A percentile compares a stretch with the other conserved stretches of the same genome.
Conservation (phyloP, 768 basidiomycete species). For the Sutorius australiensis region DNA sequence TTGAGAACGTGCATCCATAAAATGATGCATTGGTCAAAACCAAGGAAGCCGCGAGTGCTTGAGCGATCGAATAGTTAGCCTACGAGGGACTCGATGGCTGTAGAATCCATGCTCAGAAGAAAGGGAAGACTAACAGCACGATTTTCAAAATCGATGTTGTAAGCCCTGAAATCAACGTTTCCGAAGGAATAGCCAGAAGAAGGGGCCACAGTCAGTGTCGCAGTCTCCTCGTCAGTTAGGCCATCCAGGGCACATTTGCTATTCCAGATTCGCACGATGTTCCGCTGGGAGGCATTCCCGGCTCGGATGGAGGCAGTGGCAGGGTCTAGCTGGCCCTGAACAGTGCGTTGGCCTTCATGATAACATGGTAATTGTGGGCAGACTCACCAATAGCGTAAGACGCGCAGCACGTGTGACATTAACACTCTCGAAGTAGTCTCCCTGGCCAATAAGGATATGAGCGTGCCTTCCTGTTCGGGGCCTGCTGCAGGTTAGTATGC, state of each 20-base stretch:
- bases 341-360: slow-evolving; percentile 1
- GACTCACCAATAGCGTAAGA: slow-evolving; percentile 50
- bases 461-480: slow-evolving; percentile 35
- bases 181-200: slow-evolving; percentile 48
- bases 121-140: slow-evolving; percentile 44
- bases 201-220: slow-evolving; percentile 56
- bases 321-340: slow-evolving; percentile 48
- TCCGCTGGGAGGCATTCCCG: slow-evolving; percentile 42
- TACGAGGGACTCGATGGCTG: neutral
- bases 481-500: slow-evolving; percentile 28
- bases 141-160: slow-evolving; percentile 67
- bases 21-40: slow-evolving; percentile 67
- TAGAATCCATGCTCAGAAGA: neutral
- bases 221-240: slow-evolving; percentile 55
- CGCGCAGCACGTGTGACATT: slow-evolving; percentile 53
- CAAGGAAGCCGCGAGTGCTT: slow-evolving; percentile 59
- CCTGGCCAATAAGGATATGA: slow-evolving; percentile 53
- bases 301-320: slow-evolving; percentile 36
- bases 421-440: slow-evolving; percentile 57
- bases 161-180: slow-evolving; percentile 55
- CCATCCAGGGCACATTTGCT: slow-evolving; percentile 40
- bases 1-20: slow-evolving; percentile 18
- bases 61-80: slow-evolving; percentile 58
- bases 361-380: neutral
- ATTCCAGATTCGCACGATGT: slow-evolving; percentile 53